Percentiles rank a stretch among this genome's conserved stretches.
Conservation (phyloP, 305 asterid genomes). For the Fraxinus platypoda region DNA sequence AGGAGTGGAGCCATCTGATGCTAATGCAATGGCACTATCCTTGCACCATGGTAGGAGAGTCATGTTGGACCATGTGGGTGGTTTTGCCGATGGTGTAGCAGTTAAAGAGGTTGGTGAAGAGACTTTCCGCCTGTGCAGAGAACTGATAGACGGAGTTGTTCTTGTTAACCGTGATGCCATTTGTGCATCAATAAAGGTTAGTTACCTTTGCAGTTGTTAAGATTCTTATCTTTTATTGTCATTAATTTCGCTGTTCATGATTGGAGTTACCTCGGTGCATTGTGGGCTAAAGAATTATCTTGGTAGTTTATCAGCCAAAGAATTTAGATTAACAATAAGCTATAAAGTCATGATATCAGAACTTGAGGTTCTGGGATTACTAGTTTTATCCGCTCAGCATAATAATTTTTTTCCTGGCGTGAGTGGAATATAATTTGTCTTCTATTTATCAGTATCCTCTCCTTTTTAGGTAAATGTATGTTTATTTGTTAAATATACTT, state of each 20-base stretch:
- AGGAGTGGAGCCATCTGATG: slow-evolving; percentile 93
- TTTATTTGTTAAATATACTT: neutral
- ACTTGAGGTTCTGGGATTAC: neutral
- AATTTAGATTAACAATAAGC: slow-evolving; percentile 3
- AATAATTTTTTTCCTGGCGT: neutral
- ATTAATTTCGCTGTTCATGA: neutral
- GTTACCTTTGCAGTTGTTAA: slow-evolving; percentile 19
- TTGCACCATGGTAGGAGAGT: slow-evolving; percentile 71
- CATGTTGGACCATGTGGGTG: slow-evolving; percentile 89
- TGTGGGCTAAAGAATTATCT: neutral
- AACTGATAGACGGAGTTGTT: slow-evolving; percentile 79
- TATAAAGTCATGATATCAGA: slow-evolving; percentile 1
- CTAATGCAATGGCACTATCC: slow-evolving; percentile 94
- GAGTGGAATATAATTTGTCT: neutral
- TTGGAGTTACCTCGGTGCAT: neutral
- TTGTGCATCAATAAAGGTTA: slow-evolving; percentile 95
- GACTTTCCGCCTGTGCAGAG: slow-evolving; percentile 69
- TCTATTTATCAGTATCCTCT: neutral
- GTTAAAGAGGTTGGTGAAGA: slow-evolving; percentile 95
- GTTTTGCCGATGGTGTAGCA: slow-evolving; percentile 97
- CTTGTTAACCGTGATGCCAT: slow-evolving; percentile 94
- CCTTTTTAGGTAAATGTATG: neutral
- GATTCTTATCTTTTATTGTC: neutral
- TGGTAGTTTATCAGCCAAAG: neutral
- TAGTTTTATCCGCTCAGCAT: neutral